These are phyloP conservation scores for Sclerotinia trifoliorum DNA, from an alignment of 2,329 filamentous ascomycete species.

Conservation along the genomic window DNA sequence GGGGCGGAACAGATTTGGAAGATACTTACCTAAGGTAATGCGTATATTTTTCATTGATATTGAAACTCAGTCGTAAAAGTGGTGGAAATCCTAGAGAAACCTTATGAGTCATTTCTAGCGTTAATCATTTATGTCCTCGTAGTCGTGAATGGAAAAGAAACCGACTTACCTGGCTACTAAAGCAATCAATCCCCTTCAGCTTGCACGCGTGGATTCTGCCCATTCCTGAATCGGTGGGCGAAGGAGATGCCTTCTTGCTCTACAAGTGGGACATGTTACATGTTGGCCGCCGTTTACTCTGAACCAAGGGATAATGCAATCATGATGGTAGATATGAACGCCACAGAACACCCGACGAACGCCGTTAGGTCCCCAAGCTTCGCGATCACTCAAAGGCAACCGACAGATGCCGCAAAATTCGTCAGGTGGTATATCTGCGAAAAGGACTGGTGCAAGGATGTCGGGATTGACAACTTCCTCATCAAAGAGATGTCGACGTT, in stretches of 20 bases:
- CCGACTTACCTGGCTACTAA: not conserved
- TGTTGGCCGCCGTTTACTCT: not conserved
- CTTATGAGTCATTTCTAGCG: too few species aligned
- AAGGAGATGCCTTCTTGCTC: not conserved
- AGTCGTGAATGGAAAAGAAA: not conserved
- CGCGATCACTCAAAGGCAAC: not conserved
- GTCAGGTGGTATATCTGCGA: not conserved
- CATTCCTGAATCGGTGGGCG: not conserved
- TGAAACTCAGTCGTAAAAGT: too few species aligned
- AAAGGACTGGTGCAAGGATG: not conserved
- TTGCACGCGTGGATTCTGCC: too few species aligned
- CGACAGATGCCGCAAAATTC: not conserved
- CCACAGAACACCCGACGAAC: not conserved
- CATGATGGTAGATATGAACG: not conserved
- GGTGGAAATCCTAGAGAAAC: too few species aligned
- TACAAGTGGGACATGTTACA: not conserved
- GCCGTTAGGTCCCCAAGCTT: not conserved
- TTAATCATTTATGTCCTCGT: not conserved
- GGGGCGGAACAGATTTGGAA: too few species aligned
- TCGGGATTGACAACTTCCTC: not conserved
- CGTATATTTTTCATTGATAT: too few species aligned
- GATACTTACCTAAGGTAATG: too few species aligned
- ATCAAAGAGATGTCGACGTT: not conserved
- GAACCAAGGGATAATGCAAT: slow-evolving; percentile 3
- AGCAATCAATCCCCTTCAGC: too few species aligned